Evolutionary conservation across 2,329 filamentous ascomycete species (phyloP).

Genomic region (Calcarisporium arbuscula): DNA sequence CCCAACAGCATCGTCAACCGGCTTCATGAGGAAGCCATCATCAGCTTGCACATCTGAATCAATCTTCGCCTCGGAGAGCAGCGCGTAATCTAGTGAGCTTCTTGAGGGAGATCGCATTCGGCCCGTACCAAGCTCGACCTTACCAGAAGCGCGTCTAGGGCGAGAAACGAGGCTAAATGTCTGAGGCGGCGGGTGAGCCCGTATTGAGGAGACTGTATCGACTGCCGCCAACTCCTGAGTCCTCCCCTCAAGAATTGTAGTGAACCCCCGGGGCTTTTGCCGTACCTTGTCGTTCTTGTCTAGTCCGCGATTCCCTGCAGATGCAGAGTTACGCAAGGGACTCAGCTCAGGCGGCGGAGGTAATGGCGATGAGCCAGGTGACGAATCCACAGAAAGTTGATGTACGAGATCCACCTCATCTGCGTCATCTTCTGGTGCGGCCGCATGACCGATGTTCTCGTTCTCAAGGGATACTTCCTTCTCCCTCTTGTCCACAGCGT

Average conservation of each 20-base stretch:
- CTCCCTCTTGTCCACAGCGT: conserved; percentile 15
- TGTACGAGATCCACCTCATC: conserved; percentile 7
- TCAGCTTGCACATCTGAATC: no score
- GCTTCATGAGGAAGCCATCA: no score
- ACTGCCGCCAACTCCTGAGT: conserved; percentile 33
- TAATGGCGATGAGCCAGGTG: conserved; percentile 41
- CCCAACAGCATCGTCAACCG: no score
- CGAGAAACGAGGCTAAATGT: no score
- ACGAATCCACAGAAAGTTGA: conserved; percentile 28
- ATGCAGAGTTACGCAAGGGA: conserved; percentile 45
- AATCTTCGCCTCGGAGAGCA: no score
- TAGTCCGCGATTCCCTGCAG: conserved; percentile 42
- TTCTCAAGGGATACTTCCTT: conserved; percentile 33
- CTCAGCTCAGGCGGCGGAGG: conserved; percentile 41
- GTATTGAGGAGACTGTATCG: conserved; percentile 24
- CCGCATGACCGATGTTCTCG: conserved; percentile 36
- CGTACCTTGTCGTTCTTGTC: conserved; percentile 15
- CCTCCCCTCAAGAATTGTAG: conserved; percentile 42
- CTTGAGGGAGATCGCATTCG: conserved; percentile 20
- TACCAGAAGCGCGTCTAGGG: no score
- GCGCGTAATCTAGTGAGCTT: conserved; percentile 26
- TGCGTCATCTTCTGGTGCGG: conserved; percentile 10
- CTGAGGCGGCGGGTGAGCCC: no score
- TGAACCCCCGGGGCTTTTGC: conserved; percentile 34
- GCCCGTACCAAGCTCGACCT: no score